Percentiles rank a stretch among this genome's conserved stretches.
Conservation (phyloP, 352 stramenopile genomes). For the Thalassiosira mediterranea region DNA sequence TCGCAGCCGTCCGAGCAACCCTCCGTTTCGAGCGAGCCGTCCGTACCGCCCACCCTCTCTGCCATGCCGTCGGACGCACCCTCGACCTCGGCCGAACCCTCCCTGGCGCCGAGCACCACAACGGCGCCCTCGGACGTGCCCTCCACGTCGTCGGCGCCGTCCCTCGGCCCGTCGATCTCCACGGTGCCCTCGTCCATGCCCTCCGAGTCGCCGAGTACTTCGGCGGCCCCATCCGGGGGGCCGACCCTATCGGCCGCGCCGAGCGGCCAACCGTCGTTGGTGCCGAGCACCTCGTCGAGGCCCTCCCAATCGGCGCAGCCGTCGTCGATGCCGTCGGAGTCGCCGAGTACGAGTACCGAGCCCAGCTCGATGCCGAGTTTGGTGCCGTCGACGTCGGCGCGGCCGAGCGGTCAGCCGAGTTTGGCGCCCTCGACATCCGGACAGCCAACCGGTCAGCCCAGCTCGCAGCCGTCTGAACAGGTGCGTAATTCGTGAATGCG, state of each 20-base stretch:
- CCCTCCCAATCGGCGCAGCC: too few relatives aligned
- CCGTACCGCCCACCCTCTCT: too few relatives aligned
- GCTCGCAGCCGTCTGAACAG: background rate
- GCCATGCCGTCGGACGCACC: background rate
- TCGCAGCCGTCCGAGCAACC: background rate
- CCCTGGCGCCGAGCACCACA: background rate
- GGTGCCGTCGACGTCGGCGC: background rate
- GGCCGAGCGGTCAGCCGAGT: background rate
- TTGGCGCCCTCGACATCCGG: background rate
- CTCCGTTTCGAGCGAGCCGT: background rate
- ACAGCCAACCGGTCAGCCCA: slow-evolving; percentile 1
- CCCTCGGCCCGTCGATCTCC: background rate
- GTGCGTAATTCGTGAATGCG: too few relatives aligned
- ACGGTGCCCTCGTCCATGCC: background rate
- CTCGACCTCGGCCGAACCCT: background rate
- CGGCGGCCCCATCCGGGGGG: background rate
- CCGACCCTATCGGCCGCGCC: background rate
- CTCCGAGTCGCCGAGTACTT: background rate
- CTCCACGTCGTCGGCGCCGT: background rate
- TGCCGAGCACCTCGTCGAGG: background rate
- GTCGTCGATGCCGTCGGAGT: background rate
- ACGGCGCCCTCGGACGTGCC: background rate
- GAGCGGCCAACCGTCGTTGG: background rate
- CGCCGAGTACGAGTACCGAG: background rate
- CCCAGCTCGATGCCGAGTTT: background rate